Percentiles rank a stretch among this genome's conserved stretches.
Evolutionary conservation across 169 alveolate genomes (phyloP).

Genomic region (Theileria parva): DNA sequence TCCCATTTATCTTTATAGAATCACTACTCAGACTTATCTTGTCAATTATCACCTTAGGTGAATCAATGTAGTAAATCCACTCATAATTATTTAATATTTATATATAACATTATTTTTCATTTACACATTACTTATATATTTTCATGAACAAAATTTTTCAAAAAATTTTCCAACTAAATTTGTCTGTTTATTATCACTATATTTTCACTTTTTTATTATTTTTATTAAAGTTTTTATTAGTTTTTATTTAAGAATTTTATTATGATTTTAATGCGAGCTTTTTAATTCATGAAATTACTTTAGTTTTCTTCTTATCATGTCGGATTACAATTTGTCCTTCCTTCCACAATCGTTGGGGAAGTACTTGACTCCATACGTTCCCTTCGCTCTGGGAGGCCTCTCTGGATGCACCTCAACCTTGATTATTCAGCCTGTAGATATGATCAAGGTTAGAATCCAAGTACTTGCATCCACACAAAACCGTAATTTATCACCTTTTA

Average conservation of each 20-base stretch:
- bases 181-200: neutral
- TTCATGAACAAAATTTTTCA: neutral
- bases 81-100: neutral
- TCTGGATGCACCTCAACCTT: conserved; percentile 87
- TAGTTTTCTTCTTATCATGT: conserved; percentile 19
- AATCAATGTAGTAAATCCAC: conserved; percentile 1
- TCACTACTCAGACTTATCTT: conserved; percentile 13
- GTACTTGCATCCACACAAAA: conserved; percentile 83
- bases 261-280: neutral
- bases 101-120: neutral
- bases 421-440: conserved; percentile 86
- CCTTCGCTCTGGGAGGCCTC: conserved; percentile 85
- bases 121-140: neutral
- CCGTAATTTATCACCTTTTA: conserved; percentile 70
- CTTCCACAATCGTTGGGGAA: conserved; percentile 36
- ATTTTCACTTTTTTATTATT: neutral
- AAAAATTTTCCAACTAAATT: neutral
- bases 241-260: neutral
- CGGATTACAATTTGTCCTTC: conserved; percentile 34
- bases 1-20: conserved; percentile 33
- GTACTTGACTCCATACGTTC: conserved; percentile 61
- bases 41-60: conserved; percentile 30
- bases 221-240: neutral
- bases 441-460: conserved; percentile 86
- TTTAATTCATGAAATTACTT: neutral